Base-by-base conservation (phyloP, 208 protist species). In the Leishmania guyanensis region DNA sequence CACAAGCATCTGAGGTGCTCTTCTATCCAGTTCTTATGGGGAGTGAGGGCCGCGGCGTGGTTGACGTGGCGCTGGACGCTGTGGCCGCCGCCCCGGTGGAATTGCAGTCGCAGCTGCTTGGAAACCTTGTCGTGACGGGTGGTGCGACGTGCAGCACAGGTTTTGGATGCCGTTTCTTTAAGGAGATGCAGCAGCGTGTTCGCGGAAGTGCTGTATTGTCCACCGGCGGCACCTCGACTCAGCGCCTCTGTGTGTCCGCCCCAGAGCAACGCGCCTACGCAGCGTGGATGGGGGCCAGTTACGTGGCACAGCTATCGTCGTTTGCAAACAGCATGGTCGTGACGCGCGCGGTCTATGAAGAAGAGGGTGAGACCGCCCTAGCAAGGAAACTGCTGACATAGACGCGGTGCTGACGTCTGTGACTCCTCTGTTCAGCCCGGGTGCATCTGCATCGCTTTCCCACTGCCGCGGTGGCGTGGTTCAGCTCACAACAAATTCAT, bases 261-360 rank as follows among this genome's bases (percentile, higher is more conserved):
- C 93, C 96, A 48, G 91, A 92, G 58, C 98, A 99, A 70, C 77
- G 98, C n/a, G 90, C 90, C 20, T 90, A 96, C 83, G 89, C 87
- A 50, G 94, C 93, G 26, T 99, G 98, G 98, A 91, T 99, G 54
- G 98, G 99, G 46, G 99, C 98, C 51, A 98, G 96, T 36, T 98
- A 99, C 77, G 81, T 99, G 12, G 87, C 97, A 9, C 97, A 96
- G 64, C 85, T 99, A 17, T 94, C 89, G 12, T 96, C 94, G 51
- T 99, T 99, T 88, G 77, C 91, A 51, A 74, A 96, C 50, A 14
- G 83, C 66, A 98, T 99, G 93, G 66, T 89, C 26, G 85, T 91
- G 48, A 88, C 77, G 10, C 83, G 89, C 6, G 82, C 65, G 3
- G 89, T 81, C 51, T 96, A 91, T 81, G 73, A 85, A 74, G 92